Percentiles rank a stretch among this genome's conserved stretches.
Conservation (phyloP, 2,329 filamentous ascomycete species). For the Colletotrichum abscissum region DNA sequence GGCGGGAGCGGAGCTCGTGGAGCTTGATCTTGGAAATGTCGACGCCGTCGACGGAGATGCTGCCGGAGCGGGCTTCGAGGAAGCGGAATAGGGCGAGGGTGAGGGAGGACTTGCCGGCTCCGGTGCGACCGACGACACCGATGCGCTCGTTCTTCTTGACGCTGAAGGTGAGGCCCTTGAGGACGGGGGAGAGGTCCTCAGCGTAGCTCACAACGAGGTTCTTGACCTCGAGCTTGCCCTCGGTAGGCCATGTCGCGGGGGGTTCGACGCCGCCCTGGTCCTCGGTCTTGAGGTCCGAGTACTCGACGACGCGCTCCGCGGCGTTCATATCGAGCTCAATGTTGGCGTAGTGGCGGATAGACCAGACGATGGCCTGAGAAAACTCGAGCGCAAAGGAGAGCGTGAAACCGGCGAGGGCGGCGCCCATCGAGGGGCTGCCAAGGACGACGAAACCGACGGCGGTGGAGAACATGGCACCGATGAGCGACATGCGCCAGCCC, state of each 20-base stretch:
- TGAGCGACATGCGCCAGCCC: slow-evolving; percentile 75
- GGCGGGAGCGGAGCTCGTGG: slow-evolving; percentile 75
- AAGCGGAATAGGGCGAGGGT: slow-evolving; percentile 84
- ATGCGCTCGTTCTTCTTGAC: slow-evolving; percentile 76
- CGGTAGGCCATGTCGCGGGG: slow-evolving; percentile 79
- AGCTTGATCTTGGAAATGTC: slow-evolving; percentile 80
- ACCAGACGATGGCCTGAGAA: slow-evolving; percentile 71
- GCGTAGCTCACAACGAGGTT: slow-evolving; percentile 80
- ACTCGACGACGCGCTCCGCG: slow-evolving; percentile 81
- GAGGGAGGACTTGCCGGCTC: slow-evolving; percentile 81
- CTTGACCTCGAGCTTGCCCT: slow-evolving; percentile 78
- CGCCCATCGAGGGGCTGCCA: slow-evolving; percentile 69
- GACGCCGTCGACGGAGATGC: slow-evolving; percentile 76
- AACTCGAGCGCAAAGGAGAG: slow-evolving; percentile 80
- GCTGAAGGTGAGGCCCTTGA: slow-evolving; percentile 76
- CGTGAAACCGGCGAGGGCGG: slow-evolving; percentile 80
- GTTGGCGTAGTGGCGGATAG: slow-evolving; percentile 74
- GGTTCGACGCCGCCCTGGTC: slow-evolving; percentile 69
- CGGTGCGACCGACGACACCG: slow-evolving; percentile 82
- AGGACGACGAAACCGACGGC: slow-evolving; percentile 75
- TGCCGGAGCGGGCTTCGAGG: slow-evolving; percentile 74
- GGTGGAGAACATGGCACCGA: slow-evolving; percentile 76
- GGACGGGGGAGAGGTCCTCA: slow-evolving; percentile 74
- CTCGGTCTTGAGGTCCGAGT: slow-evolving; percentile 76
- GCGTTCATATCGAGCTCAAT: slow-evolving; percentile 85